These are phyloP conservation scores for Linderina pennispora DNA, from an alignment of 192 early-diverging fungal species.

Conservation along the genomic window DNA sequence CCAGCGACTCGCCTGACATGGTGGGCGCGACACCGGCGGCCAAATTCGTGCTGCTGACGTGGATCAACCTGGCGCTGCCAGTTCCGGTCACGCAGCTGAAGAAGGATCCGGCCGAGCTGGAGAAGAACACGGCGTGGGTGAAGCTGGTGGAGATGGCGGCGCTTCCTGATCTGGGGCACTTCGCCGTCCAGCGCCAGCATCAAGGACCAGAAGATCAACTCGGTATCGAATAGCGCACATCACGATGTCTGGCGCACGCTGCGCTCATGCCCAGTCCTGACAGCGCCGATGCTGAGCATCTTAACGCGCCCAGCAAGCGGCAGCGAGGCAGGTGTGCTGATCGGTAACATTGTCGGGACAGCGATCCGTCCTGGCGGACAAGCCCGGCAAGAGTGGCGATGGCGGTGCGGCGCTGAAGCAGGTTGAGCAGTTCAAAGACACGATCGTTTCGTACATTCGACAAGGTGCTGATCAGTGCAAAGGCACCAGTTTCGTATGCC, in stretches of 20 bases:
- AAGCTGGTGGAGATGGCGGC: constrained; percentile 47
- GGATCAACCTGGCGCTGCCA: constrained; percentile 52
- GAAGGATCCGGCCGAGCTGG: constrained; percentile 50
- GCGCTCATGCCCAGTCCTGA: constrained; percentile 34
- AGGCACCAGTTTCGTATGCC: constrained; percentile 16
- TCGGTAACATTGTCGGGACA: constrained; percentile 57
- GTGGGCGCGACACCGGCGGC: constrained; percentile 49
- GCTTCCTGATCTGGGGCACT: constrained; percentile 52
- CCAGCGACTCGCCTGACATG: constrained; percentile 19
- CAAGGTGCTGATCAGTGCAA: constrained; percentile 9
- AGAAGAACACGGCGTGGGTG: constrained; percentile 44
- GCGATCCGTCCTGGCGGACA: constrained; percentile 48
- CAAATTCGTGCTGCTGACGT: constrained; percentile 59
- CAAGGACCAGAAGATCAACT: constrained; percentile 12
- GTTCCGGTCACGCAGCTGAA: constrained; percentile 23
- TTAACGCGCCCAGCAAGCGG: constrained; percentile 36
- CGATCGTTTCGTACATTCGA: constrained; percentile 23
- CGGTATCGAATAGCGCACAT: constrained; percentile 33
- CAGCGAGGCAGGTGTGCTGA: constrained; percentile 48
- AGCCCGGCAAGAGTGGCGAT: constrained; percentile 6
- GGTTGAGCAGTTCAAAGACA: constrained; percentile 38
- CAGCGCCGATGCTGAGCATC: constrained; percentile 40
- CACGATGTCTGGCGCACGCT: constrained; percentile 42
- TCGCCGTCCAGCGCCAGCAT: constrained; percentile 31
- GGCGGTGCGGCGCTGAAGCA: constrained; percentile 14